Conservation (phyloP, 2,329 filamentous ascomycete genomes). For the Aspergillus ochraceoroseus region DNA sequence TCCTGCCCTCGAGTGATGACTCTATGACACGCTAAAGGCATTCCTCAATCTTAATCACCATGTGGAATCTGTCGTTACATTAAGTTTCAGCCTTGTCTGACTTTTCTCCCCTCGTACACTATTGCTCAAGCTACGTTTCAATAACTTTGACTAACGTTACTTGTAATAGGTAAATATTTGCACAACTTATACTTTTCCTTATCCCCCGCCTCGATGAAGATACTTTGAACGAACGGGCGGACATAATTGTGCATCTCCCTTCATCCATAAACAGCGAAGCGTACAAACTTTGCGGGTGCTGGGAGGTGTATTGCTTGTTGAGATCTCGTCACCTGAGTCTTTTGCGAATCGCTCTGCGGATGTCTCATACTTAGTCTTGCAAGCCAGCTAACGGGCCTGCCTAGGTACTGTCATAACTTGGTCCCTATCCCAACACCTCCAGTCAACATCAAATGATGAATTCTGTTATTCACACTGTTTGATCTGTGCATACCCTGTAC, state of each 20-base stretch:
- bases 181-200: conserved; percentile 19
- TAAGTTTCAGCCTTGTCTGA: conserved; percentile 70
- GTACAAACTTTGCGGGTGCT: conserved; percentile 62
- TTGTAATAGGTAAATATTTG: conserved; percentile 33
- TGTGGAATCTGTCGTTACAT: conserved; percentile 59
- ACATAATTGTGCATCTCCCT: conserved; percentile 55
- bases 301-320: conserved; percentile 57
- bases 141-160: conserved; percentile 30
- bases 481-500: conserved; percentile 51
- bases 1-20: conserved; percentile 53
- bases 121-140: conserved; percentile 16
- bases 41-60: conserved; percentile 61
- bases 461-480: conserved; percentile 65
- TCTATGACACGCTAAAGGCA: conserved; percentile 61
- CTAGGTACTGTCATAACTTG: conserved; percentile 27
- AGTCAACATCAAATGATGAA: conserved; percentile 56
- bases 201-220: conserved; percentile 50
- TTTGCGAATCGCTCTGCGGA: conserved; percentile 27
- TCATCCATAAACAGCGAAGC: conserved; percentile 53
- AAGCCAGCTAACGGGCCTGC: conserved; percentile 20
- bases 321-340: conserved; percentile 62
- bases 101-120: conserved; percentile 21
- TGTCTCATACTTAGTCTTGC: conserved; percentile 16
- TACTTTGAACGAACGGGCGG: conserved; percentile 64
- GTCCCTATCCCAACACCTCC: conserved; percentile 19